Conservation (phyloP, 139 green algal genomes). For the Volvox africanus region DNA sequence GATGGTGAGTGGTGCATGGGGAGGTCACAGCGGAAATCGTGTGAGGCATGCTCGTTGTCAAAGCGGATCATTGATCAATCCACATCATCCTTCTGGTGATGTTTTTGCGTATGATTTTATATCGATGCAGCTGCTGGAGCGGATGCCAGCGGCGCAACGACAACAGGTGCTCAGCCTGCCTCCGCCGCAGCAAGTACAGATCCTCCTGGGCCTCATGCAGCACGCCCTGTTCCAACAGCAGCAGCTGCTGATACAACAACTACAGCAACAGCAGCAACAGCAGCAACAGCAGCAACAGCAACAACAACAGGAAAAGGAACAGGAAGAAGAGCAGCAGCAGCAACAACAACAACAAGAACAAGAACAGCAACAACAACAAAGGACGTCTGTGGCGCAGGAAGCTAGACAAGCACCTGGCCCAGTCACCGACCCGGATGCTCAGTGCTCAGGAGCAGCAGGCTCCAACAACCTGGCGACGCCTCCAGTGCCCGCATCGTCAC, state of each 20-base stretch:
- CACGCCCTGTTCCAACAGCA: background rate
- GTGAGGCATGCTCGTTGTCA: too few relatives aligned
- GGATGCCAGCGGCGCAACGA: background rate
- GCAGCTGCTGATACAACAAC: background rate
- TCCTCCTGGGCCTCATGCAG: slow-evolving; percentile 3
- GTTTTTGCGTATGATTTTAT: background rate
- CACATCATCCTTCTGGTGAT: too few relatives aligned
- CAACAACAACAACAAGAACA: background rate
- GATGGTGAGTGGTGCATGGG: too few relatives aligned
- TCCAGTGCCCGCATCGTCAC: too few relatives aligned
- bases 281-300: background rate
- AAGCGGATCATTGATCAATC: too few relatives aligned
- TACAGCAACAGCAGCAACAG: background rate
- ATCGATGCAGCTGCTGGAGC: background rate
- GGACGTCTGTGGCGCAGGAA: background rate
- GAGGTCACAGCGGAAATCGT: too few relatives aligned
- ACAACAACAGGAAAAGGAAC: background rate
- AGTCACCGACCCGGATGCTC: too few relatives aligned
- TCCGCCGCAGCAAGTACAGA: background rate
- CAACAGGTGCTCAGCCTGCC: background rate
- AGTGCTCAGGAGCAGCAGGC: too few relatives aligned
- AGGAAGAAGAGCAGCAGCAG: background rate
- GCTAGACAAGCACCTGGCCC: too few relatives aligned
- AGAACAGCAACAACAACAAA: background rate
- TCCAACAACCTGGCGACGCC: too few relatives aligned